These are phyloP conservation scores for Dissoconium aciculare DNA, from an alignment of 2,329 filamentous ascomycete genomes.

Conservation along the genomic window DNA sequence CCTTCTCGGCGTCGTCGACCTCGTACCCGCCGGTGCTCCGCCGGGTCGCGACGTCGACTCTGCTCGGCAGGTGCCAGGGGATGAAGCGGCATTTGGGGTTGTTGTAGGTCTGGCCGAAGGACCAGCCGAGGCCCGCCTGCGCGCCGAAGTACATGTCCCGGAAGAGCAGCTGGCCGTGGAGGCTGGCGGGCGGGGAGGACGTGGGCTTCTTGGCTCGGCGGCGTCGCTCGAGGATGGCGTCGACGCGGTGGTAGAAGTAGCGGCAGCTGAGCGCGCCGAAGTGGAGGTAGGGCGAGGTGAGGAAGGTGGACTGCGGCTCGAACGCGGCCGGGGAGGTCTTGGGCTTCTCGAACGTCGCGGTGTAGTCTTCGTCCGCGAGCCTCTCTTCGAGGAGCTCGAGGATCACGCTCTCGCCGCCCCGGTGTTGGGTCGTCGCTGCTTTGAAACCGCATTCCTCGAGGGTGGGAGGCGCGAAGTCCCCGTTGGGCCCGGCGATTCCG, in stretches of 20 bases:
- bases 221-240: conserved; percentile 45
- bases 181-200: conserved; percentile 46
- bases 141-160: conserved; percentile 75
- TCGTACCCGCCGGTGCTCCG: conserved; percentile 46
- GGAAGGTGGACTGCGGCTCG: conserved; percentile 55
- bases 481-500: conserved; percentile 49
- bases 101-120: conserved; percentile 48
- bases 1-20: conserved; percentile 47
- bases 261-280: conserved; percentile 58
- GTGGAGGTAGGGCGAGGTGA: conserved; percentile 59
- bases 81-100: conserved; percentile 59
- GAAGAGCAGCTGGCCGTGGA: conserved; percentile 61
- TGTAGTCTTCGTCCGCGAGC: conserved; percentile 48
- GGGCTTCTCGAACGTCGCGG: conserved; percentile 61
- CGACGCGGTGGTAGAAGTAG: conserved; percentile 57
- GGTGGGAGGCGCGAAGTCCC: conserved; percentile 56
- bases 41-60: conserved; percentile 34
- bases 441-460: conserved; percentile 56
- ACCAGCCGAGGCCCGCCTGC: conserved; percentile 50
- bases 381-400: conserved; percentile 44
- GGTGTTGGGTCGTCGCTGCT: conserved; percentile 48
- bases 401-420: conserved; percentile 55
- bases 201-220: conserved; percentile 38
- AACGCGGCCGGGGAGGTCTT: conserved; percentile 61
- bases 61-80: conserved; percentile 61